Evolutionary conservation across 495 filamentous ascomycete species (phyloP).

Genomic region (Achaetomiella virescens): DNA sequence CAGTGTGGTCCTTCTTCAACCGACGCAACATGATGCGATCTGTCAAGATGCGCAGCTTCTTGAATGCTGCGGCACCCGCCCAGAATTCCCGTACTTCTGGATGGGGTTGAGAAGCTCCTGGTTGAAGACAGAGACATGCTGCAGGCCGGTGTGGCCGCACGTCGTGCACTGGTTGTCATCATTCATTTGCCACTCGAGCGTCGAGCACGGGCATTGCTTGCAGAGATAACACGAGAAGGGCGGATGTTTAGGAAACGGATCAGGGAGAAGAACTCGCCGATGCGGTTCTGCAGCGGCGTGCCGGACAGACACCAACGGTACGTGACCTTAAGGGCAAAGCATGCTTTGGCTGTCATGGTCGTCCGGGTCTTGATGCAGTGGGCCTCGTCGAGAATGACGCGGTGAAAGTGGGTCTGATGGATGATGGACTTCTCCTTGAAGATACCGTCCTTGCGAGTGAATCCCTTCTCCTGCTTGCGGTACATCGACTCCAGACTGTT

Average conservation of each 20-base stretch:
- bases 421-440: conserved; percentile 75
- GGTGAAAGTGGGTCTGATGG: conserved; percentile 81
- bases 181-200: conserved; percentile 76
- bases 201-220: conserved; percentile 70
- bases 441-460: conserved; percentile 65
- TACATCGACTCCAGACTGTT: conserved; percentile 86
- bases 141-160: conserved; percentile 64
- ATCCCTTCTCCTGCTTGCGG: conserved; percentile 88
- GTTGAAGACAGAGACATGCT: conserved; percentile 93
- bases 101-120: conserved; percentile 87
- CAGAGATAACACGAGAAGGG: conserved; percentile 90
- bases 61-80: conserved; percentile 59
- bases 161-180: conserved; percentile 57
- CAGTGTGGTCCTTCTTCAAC: conserved; percentile 83
- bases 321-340: conserved; percentile 76
- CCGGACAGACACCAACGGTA: conserved; percentile 95
- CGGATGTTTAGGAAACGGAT: conserved; percentile 80
- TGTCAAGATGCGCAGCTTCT: conserved; percentile 77
- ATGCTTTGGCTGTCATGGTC: conserved; percentile 88
- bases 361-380: conserved; percentile 90
- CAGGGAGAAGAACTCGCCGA: conserved; percentile 94
- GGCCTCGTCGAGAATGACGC: conserved; percentile 90
- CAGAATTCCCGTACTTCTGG: conserved; percentile 45
- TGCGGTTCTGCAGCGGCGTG: conserved; percentile 91
- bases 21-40: conserved; percentile 91